A percentile compares a stretch with the other conserved stretches of the same genome.
Conservation (phyloP, 768 basidiomycete genomes). For the Leccinum olivaceopallidum region DNA sequence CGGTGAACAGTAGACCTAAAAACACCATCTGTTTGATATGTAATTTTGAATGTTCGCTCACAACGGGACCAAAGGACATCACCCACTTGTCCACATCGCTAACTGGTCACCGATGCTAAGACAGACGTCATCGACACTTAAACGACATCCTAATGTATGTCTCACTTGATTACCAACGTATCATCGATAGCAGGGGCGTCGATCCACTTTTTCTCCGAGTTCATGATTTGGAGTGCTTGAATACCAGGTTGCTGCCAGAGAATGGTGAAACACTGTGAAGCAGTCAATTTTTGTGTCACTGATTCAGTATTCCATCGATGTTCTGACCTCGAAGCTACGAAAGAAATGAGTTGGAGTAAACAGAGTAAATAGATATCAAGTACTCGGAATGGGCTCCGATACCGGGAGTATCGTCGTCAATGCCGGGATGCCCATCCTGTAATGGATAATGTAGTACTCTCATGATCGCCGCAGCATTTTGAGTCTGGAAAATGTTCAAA, state of each 20-base stretch:
- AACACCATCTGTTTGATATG: conserved; percentile 60
- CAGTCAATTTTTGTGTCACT: neutral
- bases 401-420: conserved; percentile 72
- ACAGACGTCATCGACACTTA: conserved; percentile 26
- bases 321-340: conserved; percentile 43
- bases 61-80: neutral
- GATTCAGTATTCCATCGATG: neutral
- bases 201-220: conserved; percentile 77
- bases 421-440: conserved; percentile 46
- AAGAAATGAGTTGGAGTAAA: neutral
- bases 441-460: conserved; percentile 29
- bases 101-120: conserved; percentile 84
- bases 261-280: conserved; percentile 76
- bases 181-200: conserved; percentile 75
- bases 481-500: no score
- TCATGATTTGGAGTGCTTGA: conserved; percentile 81
- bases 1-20: conserved; percentile 92
- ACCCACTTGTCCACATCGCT: conserved; percentile 83
- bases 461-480: no score
- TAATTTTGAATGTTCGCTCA: neutral
- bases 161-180: conserved; percentile 85
- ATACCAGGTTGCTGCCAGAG: conserved; percentile 77
- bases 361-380: neutral
- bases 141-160: neutral
- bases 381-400: conserved; percentile 81